Conservation (phyloP, 257 asterid species). For the Solanum phureja region DNA sequence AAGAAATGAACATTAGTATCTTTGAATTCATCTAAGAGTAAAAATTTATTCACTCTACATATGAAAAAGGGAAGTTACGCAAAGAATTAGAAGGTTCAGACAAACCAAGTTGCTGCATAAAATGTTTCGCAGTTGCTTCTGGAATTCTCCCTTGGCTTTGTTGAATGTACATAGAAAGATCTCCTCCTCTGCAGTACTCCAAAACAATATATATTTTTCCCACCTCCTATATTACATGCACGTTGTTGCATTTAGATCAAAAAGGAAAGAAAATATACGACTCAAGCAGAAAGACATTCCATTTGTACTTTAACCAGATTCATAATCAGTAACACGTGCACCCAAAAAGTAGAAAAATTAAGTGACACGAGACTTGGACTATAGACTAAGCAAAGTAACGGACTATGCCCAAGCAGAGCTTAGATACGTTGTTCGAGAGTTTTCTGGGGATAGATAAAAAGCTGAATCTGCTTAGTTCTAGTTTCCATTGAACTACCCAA, state of each 20-base stretch:
- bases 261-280: not conserved
- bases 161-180: conserved; percentile 68
- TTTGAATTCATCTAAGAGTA: not conserved
- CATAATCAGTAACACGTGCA: not conserved
- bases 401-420: not conserved
- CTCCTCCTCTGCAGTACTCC: conserved; percentile 97
- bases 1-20: not conserved
- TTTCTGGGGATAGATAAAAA: not conserved
- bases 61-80: not conserved
- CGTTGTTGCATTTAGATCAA: conserved; percentile 3
- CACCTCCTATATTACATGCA: conserved; percentile 48
- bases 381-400: not conserved
- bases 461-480: not conserved
- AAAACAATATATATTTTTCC: conserved; percentile 79
- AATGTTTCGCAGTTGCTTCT: conserved; percentile 82
- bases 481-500: not conserved
- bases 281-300: not conserved
- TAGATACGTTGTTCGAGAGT: not conserved
- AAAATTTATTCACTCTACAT: not conserved
- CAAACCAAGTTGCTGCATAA: conserved; percentile 87
- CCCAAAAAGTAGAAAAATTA: not conserved
- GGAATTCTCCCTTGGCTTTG: conserved; percentile 61
- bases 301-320: not conserved
- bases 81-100: not conserved
- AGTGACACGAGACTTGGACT: not conserved